A percentile compares a stretch with the other conserved stretches of the same genome.
These are phyloP conservation scores for Blastobotrys serpentis DNA, from an alignment of 1,139 yeast species.

Conservation along the genomic window DNA sequence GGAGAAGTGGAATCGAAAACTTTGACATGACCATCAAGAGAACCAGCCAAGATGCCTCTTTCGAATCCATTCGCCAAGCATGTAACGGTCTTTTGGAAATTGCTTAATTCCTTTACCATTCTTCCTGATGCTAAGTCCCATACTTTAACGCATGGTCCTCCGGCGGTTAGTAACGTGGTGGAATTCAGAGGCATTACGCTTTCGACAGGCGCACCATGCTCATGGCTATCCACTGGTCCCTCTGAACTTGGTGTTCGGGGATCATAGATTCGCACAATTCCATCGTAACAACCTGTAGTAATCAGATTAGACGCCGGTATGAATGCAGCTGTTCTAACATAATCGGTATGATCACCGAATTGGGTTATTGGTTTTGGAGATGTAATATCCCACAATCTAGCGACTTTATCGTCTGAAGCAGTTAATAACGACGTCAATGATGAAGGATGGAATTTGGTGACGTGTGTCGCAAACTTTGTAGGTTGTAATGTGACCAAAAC, in stretches of 20 bases:
- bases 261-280: conserved; percentile 81
- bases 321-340: conserved; percentile 78
- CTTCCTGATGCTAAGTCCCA: conserved; percentile 89
- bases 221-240: conserved; percentile 48
- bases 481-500: conserved; percentile 78
- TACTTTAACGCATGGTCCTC: conserved; percentile 78
- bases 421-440: conserved; percentile 71
- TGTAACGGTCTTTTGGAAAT: conserved; percentile 92
- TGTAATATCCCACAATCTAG: conserved; percentile 79
- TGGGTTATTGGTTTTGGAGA: conserved; percentile 71
- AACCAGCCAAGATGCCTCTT: conserved; percentile 83
- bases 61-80: conserved; percentile 65
- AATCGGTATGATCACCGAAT: conserved; percentile 80
- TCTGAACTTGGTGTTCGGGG: conserved; percentile 53
- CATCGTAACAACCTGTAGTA: conserved; percentile 95
- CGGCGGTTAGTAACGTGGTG: conserved; percentile 79
- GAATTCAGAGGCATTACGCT: conserved; percentile 78
- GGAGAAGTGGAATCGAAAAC: conserved; percentile 77
- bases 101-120: conserved; percentile 60
- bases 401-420: conserved; percentile 88
- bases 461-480: conserved; percentile 84
- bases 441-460: conserved; percentile 86
- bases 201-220: conserved; percentile 81
- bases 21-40: conserved; percentile 95
- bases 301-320: conserved; percentile 74